Base-by-base conservation (phyloP, 2,329 filamentous ascomycete species). In the Diaporthe nobilis region DNA sequence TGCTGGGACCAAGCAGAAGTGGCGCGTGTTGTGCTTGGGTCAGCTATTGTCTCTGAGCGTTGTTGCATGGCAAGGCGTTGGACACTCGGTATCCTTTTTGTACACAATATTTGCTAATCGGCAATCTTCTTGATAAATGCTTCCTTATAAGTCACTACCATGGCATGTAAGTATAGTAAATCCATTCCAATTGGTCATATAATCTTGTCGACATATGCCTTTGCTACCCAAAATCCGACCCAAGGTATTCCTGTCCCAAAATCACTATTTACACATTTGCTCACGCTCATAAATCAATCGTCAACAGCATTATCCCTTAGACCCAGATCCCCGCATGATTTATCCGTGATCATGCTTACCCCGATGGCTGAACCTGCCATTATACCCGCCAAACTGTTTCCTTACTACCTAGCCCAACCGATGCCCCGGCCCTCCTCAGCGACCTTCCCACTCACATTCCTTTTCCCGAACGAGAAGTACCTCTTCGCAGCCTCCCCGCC, bases 381-480 rank as follows among this genome's bases (percentile, higher is more conserved):
- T 39, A 4, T 39, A 13, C 37, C 37, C 20, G 28, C 8, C 15
- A 4, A 39, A 10, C 7, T 20, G 15, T 12, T 28, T 57, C 6
- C 44, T 31, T n/a, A n/a, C 42, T 28, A 74, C 25, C 44, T 25
- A 42, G 53, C 71, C 63, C 71, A 63, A 2, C 72, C 72, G 49
- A 76, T 70, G 28, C 75, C 53, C n/a, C 70, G 58, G 4, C 94
- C 94, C 81, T 96, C 94, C 82, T 95, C 94, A 0, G 89, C 93
- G 73, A 92, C 84, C 86, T 94, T 94, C 1, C 94, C 94, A 81
- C 93, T 95, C 3, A 94, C 93, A 77, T 93, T 91, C 61, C 93
- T 85, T 63, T 89, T 85, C 25, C 84, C 85, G 71, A 85, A 85
- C 1, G 80, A 80, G 37, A 83, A 80, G 47, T 81, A 76, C 76